A percentile compares a stretch with the other conserved stretches of the same genome.
Conservation (phyloP, 257 asterid species). For the Petunia axillaris region DNA sequence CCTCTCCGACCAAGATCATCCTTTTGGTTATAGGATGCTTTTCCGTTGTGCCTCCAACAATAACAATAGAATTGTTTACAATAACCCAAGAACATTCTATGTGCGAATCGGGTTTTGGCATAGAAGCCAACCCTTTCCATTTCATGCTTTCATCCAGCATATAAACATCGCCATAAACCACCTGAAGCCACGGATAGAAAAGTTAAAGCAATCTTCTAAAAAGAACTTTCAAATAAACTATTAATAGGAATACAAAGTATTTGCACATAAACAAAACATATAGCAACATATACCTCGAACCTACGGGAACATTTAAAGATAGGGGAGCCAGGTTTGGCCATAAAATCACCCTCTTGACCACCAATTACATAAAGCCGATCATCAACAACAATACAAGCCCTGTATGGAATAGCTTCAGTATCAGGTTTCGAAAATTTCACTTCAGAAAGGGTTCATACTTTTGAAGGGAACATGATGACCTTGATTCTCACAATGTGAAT, state of each 20-base stretch:
- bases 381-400: slow-evolving; percentile 65
- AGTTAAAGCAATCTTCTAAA: background rate
- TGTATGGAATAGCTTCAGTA: slow-evolving; percentile 22
- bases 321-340: slow-evolving; percentile 84
- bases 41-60: slow-evolving; percentile 77
- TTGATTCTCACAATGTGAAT: background rate
- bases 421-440: background rate
- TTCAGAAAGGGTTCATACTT: background rate
- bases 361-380: slow-evolving; percentile 71
- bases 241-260: background rate
- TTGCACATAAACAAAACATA: background rate
- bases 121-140: slow-evolving; percentile 59
- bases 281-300: slow-evolving; percentile 52
- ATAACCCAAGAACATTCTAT: slow-evolving; percentile 71
- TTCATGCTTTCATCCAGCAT: slow-evolving; percentile 62
- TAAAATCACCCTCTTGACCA: slow-evolving; percentile 88
- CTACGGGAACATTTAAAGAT: slow-evolving; percentile 77
- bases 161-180: slow-evolving; percentile 74
- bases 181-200: slow-evolving; percentile 38
- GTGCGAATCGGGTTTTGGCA: slow-evolving; percentile 79
- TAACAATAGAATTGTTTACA: slow-evolving; percentile 57
- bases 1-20: slow-evolving; percentile 80
- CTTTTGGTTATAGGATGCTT: slow-evolving; percentile 70
- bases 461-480: background rate
- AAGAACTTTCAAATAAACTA: background rate